These are phyloP conservation scores for Magnaporthiopsis incrustans DNA, from an alignment of 2,329 filamentous ascomycete genomes.

Conservation along the genomic window DNA sequence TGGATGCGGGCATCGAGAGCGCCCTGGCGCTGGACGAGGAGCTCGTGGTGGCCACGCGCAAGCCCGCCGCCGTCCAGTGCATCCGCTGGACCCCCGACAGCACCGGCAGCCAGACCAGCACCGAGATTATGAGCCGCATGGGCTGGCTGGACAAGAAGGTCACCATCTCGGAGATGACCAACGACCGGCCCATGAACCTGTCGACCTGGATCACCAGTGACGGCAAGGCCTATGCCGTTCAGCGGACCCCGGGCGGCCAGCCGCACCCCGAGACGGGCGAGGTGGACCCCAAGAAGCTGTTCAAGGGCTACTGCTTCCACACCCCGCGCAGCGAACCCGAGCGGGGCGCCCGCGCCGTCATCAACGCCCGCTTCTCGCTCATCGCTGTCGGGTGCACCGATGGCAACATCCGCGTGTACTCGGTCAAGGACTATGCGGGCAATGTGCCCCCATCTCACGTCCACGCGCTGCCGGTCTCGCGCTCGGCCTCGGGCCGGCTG, in stretches of 20 bases:
- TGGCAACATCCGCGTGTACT: constrained; percentile 81
- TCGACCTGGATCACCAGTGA: constrained; percentile 87
- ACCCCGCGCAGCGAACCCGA: constrained; percentile 51
- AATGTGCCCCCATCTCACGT: constrained; percentile 85
- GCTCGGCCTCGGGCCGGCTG: constrained; percentile 58
- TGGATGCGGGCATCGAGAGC: constrained; percentile 87
- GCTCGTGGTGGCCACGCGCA: constrained; percentile 81
- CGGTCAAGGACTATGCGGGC: constrained; percentile 83
- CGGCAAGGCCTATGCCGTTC: constrained; percentile 84
- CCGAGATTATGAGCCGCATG: constrained; percentile 83
- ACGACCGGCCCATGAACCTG: constrained; percentile 94
- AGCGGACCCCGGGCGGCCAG: constrained; percentile 47
- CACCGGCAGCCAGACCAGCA: constrained; percentile 75
- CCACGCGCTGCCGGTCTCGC: constrained; percentile 61
- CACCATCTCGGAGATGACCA: constrained; percentile 74
- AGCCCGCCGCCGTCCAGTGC: constrained; percentile 91
- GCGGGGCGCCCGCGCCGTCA: constrained; percentile 64
- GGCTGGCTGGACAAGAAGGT: constrained; percentile 73
- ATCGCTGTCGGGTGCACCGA: constrained; percentile 78
- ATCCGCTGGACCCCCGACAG: constrained; percentile 89
- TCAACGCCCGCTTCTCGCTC: constrained; percentile 92
- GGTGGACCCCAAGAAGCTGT: constrained; percentile 57
- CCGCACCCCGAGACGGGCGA: constrained; percentile 33
- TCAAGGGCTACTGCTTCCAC: constrained; percentile 89
- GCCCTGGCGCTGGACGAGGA: constrained; percentile 88